These are phyloP conservation scores for Ambrosia hybrid DNA, from an alignment of 140 eudicot genomes.

Conservation along the genomic window DNA sequence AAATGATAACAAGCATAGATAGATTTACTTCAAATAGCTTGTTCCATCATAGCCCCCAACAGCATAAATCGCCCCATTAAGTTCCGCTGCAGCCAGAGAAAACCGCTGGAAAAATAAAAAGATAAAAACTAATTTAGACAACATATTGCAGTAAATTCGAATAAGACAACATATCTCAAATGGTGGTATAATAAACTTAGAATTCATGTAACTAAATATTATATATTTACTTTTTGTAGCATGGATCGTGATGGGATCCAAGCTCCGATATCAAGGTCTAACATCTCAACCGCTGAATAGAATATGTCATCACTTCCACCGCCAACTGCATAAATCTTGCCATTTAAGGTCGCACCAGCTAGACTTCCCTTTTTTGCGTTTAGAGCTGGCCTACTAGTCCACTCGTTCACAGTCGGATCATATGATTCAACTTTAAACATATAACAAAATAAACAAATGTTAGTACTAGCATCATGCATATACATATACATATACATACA, in stretches of 20 bases:
- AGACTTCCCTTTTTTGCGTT: slow-evolving; percentile 65
- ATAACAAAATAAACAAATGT: slow-evolving; percentile 6
- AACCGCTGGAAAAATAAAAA: slow-evolving; percentile 51
- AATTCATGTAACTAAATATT: background rate
- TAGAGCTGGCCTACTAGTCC: slow-evolving; percentile 63
- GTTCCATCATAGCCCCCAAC: slow-evolving; percentile 90
- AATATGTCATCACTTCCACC: slow-evolving; percentile 66
- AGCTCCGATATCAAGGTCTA: slow-evolving; percentile 66
- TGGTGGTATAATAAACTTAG: background rate
- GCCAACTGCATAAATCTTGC: slow-evolving; percentile 73
- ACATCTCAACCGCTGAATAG: slow-evolving; percentile 78
- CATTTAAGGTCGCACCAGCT: slow-evolving; percentile 66
- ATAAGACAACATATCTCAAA: background rate
- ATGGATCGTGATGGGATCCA: slow-evolving; percentile 76
- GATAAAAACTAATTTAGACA: background rate
- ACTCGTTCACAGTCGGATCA: slow-evolving; percentile 47
- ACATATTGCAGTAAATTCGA: background rate
- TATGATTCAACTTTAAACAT: slow-evolving; percentile 67
- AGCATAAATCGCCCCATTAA: slow-evolving; percentile 84
- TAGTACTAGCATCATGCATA: slow-evolving; percentile 11
- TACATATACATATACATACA: background rate
- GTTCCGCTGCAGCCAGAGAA: slow-evolving; percentile 75
- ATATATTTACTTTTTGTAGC: slow-evolving; percentile 61
- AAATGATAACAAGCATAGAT: background rate
- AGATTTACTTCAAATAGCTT: slow-evolving; percentile 56